Base-by-base conservation (phyloP, 805 yeast genomes). In the Myxozyma geophila region DNA sequence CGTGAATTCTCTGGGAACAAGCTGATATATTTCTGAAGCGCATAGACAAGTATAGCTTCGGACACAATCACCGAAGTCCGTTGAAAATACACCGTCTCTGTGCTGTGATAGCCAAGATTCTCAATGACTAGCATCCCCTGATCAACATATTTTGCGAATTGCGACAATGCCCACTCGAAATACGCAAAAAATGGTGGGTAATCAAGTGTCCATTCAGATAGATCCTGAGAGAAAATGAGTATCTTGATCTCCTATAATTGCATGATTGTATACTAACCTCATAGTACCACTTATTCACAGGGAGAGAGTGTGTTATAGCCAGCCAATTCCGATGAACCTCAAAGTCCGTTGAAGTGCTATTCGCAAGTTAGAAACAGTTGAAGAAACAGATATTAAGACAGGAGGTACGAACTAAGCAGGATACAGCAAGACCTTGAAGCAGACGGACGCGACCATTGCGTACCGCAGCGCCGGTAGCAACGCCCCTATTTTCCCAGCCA, bases 271-370 rank as follows among this genome's bases (percentile, higher is more conserved):
- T 7, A 17, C 50, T 17, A 37, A 54, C 70, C 57, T 95, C 97
- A 48, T 81, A 74, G 74, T 95, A 95, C 99, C 99, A 95, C 59
- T 88, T 74, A 15, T 77, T 77, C 17, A 92, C 54, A 0, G 98
- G 98, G 19, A 92, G 76, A 5, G 81, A 81, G 70, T 86, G 78
- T 0, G 98, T 93, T 55, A 95, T 87, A 0, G 99, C 96, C 21
- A 95, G 81, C 99, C 99, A 95, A 73, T 95, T 95, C 63, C 99
- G 80, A 75, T 95, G 99, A 28, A 95, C 99, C 74, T 95, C 99
- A 71, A 95, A 93, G 75, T 95, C 99, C 0, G 98, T 95, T 12
- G 98, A 92, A 28, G 62, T 56, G 58, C 71, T 69, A 19, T 10
- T 21, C 5, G 13, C 9, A 21, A 40, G 37, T 43, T 28, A 35